These are phyloP conservation scores for Pyrus bretschneideri DNA, from an alignment of 306 rosid genomes.

Conservation along the genomic window DNA sequence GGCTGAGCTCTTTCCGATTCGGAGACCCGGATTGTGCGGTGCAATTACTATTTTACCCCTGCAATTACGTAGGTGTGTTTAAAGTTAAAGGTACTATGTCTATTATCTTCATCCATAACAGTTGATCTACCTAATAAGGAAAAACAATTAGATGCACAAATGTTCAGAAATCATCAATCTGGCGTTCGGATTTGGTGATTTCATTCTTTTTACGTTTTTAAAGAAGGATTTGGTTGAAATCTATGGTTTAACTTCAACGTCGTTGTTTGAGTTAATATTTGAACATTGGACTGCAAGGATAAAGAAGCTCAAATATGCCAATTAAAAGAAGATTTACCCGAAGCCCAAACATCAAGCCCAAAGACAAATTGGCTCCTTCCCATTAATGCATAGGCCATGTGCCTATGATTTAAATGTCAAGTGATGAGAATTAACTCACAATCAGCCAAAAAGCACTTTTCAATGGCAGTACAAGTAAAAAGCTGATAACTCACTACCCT, in stretches of 20 bases:
- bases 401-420: no score
- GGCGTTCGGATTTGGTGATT: background rate
- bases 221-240: background rate
- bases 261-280: no score
- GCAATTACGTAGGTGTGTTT: rapidly evolving
- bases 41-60: background rate
- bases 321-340: no score
- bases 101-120: background rate
- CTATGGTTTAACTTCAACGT: background rate
- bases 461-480: no score
- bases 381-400: no score
- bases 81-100: background rate
- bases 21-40: background rate
- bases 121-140: background rate
- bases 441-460: no score
- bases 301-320: no score
- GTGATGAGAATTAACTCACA: no score
- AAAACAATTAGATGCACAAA: background rate
- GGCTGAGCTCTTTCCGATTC: background rate
- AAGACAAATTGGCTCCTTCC: no score
- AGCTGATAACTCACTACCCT: no score
- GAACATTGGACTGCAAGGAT: no score
- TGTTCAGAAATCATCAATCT: background rate
- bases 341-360: no score
- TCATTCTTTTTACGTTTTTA: background rate